Conservation (phyloP, 331 rosid genomes). For the Acacia concinna region DNA sequence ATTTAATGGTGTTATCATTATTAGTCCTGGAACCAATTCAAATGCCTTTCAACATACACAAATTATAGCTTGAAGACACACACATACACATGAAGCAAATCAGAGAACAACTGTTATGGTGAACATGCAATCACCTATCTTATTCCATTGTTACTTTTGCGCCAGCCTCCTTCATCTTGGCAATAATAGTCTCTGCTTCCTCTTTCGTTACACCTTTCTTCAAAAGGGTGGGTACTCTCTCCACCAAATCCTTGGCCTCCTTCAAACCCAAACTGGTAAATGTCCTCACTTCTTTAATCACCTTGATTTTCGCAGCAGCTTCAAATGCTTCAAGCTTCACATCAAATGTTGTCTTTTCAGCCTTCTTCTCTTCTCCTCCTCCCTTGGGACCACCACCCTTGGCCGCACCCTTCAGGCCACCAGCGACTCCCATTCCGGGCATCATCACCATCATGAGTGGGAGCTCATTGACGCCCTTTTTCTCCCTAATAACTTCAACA, state of each 20-base stretch:
- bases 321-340: conserved; percentile 75
- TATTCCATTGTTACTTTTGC: conserved; percentile 77
- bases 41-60: background rate
- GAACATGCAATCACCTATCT: conserved; percentile 38
- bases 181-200: conserved; percentile 66
- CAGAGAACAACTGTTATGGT: background rate
- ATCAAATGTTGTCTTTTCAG: conserved; percentile 71
- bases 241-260: conserved; percentile 91
- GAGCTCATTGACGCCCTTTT: conserved; percentile 57
- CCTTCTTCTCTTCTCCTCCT: conserved; percentile 56
- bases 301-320: conserved; percentile 70
- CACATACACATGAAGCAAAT: background rate
- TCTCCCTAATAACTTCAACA: conserved; percentile 60
- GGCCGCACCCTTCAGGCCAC: conserved; percentile 37
- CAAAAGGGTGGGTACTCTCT: conserved; percentile 70
- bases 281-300: conserved; percentile 76
- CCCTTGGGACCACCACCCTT: conserved; percentile 43
- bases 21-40: background rate
- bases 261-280: conserved; percentile 84
- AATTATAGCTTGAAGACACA: background rate
- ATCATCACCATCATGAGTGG: conserved; percentile 68
- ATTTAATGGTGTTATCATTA: background rate
- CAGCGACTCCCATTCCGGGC: conserved; percentile 67
- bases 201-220: conserved; percentile 81
- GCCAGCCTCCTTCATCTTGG: conserved; percentile 74